Percentiles rank a stretch among this genome's conserved stretches.
These are phyloP conservation scores for Colletotrichum lindemuthianum DNA, from an alignment of 2,329 filamentous ascomycete species.

Conservation along the genomic window DNA sequence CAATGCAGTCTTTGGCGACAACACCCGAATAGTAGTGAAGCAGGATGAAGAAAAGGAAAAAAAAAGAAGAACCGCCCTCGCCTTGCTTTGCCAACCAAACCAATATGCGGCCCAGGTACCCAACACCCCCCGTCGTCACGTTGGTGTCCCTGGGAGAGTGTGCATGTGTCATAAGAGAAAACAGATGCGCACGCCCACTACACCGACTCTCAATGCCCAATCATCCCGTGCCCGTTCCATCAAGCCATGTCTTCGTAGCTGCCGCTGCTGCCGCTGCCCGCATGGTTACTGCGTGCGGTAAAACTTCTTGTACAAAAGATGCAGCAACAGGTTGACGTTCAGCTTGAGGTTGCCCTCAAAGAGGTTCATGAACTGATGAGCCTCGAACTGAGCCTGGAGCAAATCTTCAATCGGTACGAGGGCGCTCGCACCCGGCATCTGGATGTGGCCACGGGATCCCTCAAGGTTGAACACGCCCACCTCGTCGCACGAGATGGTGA, in stretches of 20 bases:
- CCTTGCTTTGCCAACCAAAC: slow-evolving; percentile 25
- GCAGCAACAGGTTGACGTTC: slow-evolving; percentile 96
- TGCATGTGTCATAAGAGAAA: slow-evolving; percentile 3
- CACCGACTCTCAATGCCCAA: slow-evolving; percentile 19
- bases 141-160: slow-evolving; percentile 12
- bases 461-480: slow-evolving; percentile 95
- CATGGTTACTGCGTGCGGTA: slow-evolving; percentile 74
- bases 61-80: slow-evolving; percentile 20
- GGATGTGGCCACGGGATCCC: slow-evolving; percentile 89
- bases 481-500: slow-evolving; percentile 93
- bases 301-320: slow-evolving; percentile 99
- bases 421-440: slow-evolving; percentile 92
- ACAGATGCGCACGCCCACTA: slow-evolving; percentile 25
- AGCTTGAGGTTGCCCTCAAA: slow-evolving; percentile 88
- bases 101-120: slow-evolving; percentile 30
- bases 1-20: slow-evolving; percentile 23
- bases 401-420: slow-evolving; percentile 91
- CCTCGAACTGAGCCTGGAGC: slow-evolving; percentile 96
- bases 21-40: background rate
- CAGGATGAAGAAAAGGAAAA: slow-evolving; percentile 7
- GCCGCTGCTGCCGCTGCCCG: background rate
- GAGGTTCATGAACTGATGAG: slow-evolving; percentile 93
- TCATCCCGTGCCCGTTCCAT: slow-evolving; percentile 21
- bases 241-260: slow-evolving; percentile 31
- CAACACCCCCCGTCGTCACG: slow-evolving; percentile 12